These are phyloP conservation scores for Tuber borchii DNA, from an alignment of 495 filamentous ascomycete species.

Conservation along the genomic window DNA sequence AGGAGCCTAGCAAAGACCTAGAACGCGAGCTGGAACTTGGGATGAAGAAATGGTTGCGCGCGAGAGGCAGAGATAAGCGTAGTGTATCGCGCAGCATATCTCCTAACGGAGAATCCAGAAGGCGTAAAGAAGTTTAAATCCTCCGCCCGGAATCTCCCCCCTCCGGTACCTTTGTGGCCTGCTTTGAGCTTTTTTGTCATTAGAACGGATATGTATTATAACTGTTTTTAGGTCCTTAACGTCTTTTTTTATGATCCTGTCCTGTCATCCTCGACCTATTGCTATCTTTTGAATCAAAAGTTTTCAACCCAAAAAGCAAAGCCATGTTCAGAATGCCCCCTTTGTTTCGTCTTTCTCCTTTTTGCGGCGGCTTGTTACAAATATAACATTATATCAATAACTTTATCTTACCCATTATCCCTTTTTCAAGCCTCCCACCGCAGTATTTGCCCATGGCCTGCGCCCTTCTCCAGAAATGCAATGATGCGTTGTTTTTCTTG, in stretches of 20 bases:
- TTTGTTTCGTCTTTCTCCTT: background rate
- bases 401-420: background rate
- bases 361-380: background rate
- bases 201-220: background rate
- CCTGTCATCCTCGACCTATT: background rate
- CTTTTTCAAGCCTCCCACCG: background rate
- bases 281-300: background rate
- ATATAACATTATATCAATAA: background rate
- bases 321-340: background rate
- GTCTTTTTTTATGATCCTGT: background rate
- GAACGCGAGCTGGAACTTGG: slow-evolving; percentile 78
- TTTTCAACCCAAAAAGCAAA: background rate
- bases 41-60: slow-evolving; percentile 94
- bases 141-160: background rate
- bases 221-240: background rate
- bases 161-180: background rate
- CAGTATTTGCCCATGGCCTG: background rate
- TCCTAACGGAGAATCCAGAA: slow-evolving; percentile 43
- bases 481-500: background rate
- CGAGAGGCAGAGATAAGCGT: slow-evolving; percentile 74
- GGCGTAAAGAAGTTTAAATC: slow-evolving; percentile 29
- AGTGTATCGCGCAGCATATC: slow-evolving; percentile 55
- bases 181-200: background rate
- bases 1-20: slow-evolving; percentile 81
- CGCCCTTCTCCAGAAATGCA: background rate